Evolutionary conservation across 2,329 filamentous ascomycete species (phyloP), one percentile per base, ranked within the genome.

Genomic region (Epichloe bromicola): DNA sequence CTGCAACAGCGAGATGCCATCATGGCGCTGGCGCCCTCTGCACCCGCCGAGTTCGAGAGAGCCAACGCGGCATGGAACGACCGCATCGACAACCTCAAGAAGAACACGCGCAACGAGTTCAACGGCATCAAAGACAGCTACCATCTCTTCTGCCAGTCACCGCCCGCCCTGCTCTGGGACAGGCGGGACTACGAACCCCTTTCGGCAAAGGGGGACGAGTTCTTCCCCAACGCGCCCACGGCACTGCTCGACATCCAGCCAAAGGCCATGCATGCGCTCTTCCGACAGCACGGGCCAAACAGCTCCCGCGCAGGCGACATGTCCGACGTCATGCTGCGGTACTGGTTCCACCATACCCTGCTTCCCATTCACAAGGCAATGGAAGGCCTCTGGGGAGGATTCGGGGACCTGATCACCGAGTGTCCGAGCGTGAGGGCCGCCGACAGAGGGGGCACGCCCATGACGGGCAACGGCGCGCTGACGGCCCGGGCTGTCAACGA

Each of bases 151-250:
- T 63, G 67, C 47, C 70, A 74, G 63, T 58, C 71, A 0, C 70
- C 74, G 1, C 76, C 80, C 0, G 58, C 74, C 1, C 64, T 91
- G 3, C 59, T 72, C 26, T 90, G 83, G 80, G 88, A 95, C 64
- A 74, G 76, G 1, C 80, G 89, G 15, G 67, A 71, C 2, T 81
- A 79, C 59, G 87, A 95, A 59, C 85, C 88, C 0, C 70, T 95
- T 15, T 65, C 70, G 23, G 75, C 79, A 3, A 54, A 70, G 4
- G 48, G 65, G 0, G 60, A 74, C 1, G 89, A 95, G 56, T 83
- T 88, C 59, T 87, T 74, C 63, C 88, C 87, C 1, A 70, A 74
- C 23, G 65, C 72, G 8, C 68, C 72, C 6, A 70, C 79, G 51
- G 67, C 71, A 11, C 75, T 91, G 3, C 63, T 89, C 15, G 85